Evolutionary conservation across 2,329 filamentous ascomycete genomes (phyloP).

Genomic region (Dactylellina haptotyla): DNA sequence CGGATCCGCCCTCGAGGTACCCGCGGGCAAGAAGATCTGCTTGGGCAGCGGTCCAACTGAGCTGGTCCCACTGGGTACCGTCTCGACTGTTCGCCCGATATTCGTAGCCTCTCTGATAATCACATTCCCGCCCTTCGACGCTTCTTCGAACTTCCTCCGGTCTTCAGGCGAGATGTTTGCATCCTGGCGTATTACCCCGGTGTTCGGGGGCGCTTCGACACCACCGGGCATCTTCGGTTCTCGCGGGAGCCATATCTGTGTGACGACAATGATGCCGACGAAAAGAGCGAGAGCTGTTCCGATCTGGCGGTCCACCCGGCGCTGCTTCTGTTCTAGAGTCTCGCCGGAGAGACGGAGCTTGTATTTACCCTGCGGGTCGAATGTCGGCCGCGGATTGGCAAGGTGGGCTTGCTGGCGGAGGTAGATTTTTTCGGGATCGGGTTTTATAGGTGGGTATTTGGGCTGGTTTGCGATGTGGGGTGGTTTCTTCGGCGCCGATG

Average conservation of each 20-base stretch:
- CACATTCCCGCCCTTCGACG: slow-evolving; percentile 34
- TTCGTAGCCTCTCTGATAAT: slow-evolving; percentile 44
- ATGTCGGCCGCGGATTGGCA: slow-evolving; percentile 26
- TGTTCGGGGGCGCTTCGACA: not conserved
- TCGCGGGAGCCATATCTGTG: slow-evolving; percentile 48
- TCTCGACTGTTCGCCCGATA: slow-evolving; percentile 31
- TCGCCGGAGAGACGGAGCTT: slow-evolving; percentile 21
- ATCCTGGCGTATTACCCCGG: slow-evolving; percentile 2
- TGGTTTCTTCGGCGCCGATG: slow-evolving; percentile 13
- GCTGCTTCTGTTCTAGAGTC: slow-evolving; percentile 27
- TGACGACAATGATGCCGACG: slow-evolving; percentile 41
- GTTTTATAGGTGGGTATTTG: slow-evolving; percentile 52
- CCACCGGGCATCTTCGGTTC: slow-evolving; percentile 34
- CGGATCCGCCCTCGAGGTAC: slow-evolving; percentile 11
- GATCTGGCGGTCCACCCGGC: slow-evolving; percentile 41
- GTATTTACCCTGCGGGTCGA: slow-evolving; percentile 36
- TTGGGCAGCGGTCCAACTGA: slow-evolving; percentile 41
- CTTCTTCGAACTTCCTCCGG: slow-evolving; percentile 34
- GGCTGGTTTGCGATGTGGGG: not conserved
- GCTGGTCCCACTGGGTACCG: slow-evolving; percentile 41
- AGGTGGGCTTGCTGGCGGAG: slow-evolving; percentile 37
- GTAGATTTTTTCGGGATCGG: slow-evolving; percentile 39
- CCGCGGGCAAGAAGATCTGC: slow-evolving; percentile 39
- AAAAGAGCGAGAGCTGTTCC: slow-evolving; percentile 18
- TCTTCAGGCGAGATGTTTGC: slow-evolving; percentile 13